phyloP scores from a whole-genome alignment of 306 rosid genomes.

The Begonia fuchsioides region DNA sequence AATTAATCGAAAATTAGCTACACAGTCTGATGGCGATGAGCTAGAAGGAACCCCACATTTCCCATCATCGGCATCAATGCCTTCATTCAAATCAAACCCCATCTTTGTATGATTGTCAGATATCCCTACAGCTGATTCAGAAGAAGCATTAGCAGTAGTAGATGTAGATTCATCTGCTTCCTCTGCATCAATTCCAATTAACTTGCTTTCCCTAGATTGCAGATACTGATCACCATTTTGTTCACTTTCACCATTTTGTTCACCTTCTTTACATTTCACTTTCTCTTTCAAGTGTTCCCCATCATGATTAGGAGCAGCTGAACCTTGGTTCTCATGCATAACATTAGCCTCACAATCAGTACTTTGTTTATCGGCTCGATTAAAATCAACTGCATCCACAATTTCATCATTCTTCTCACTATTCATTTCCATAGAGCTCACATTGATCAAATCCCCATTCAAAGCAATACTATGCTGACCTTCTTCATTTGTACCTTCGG shows the following conservation, averaged over 20 bases:
- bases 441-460: slow-evolving; percentile 19
- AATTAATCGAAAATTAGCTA: slow-evolving; percentile 21
- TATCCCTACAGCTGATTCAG: slow-evolving; percentile 25
- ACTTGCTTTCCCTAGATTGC: slow-evolving; percentile 19
- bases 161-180: slow-evolving; percentile 60
- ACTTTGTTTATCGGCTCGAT: slow-evolving; percentile 17
- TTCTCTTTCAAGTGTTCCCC: slow-evolving; percentile 29
- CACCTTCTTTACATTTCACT: slow-evolving; percentile 23
- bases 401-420: slow-evolving; percentile 20
- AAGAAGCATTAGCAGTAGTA: slow-evolving; percentile 33
- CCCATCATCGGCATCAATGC: slow-evolving; percentile 47
- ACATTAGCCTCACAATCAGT: slow-evolving; percentile 10
- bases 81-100: slow-evolving; percentile 67
- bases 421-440: slow-evolving; percentile 21
- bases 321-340: slow-evolving; percentile 16
- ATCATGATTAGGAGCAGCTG: slow-evolving; percentile 12
- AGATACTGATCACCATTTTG: slow-evolving; percentile 29
- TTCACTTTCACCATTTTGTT: slow-evolving; percentile 13
- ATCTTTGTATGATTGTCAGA: slow-evolving; percentile 29
- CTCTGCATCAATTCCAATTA: slow-evolving; percentile 9
- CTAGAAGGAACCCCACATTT: slow-evolving; percentile 28
- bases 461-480: slow-evolving; percentile 13
- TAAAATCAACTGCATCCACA: slow-evolving; percentile 9
- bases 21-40: slow-evolving; percentile 18
- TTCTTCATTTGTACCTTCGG: slow-evolving; percentile 19